Percentiles rank a stretch among this genome's conserved stretches.
Evolutionary conservation across 108 stramenopile genomes (phyloP).

Genomic region (Cyclotella sp.): DNA sequence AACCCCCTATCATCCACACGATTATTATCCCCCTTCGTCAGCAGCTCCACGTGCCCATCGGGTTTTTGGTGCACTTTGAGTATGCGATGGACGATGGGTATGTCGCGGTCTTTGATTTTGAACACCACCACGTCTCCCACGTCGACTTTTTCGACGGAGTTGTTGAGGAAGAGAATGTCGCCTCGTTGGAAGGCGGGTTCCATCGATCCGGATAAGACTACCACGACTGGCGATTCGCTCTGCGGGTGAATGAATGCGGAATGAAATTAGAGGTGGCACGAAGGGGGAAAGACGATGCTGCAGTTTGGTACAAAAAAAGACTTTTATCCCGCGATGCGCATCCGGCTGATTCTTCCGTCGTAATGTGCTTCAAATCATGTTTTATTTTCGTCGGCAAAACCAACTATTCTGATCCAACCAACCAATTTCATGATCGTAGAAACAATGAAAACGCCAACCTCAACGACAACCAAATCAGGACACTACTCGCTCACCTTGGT

Average conservation of each 20-base stretch:
- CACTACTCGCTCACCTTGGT: slow-evolving; percentile 77
- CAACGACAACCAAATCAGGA: neutral
- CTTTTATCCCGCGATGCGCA: too few species aligned
- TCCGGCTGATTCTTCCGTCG: neutral
- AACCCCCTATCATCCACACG: slow-evolving; percentile 98
- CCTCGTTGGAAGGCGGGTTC: slow-evolving; percentile 99
- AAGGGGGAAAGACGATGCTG: neutral
- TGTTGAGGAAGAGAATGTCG: slow-evolving; percentile 99
- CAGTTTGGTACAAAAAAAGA: too few species aligned
- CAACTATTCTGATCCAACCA: too few species aligned
- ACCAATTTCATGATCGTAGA: neutral
- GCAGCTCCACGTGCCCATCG: slow-evolving; percentile 87
- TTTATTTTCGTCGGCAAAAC: too few species aligned
- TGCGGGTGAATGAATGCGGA: slow-evolving; percentile 10
- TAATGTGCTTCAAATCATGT: neutral
- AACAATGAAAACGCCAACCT: neutral
- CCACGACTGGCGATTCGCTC: slow-evolving; percentile 98
- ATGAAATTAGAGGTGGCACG: neutral
- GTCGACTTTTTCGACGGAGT: slow-evolving; percentile 89
- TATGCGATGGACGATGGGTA: slow-evolving; percentile 99
- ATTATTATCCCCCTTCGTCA: slow-evolving; percentile 99
- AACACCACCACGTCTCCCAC: slow-evolving; percentile 99
- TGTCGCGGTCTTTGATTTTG: slow-evolving; percentile 99
- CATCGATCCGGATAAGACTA: slow-evolving; percentile 98
- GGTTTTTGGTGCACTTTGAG: slow-evolving; percentile 94